Evolutionary conservation across 345 rosid species (phyloP).

Genomic region (Populus nigra): DNA sequence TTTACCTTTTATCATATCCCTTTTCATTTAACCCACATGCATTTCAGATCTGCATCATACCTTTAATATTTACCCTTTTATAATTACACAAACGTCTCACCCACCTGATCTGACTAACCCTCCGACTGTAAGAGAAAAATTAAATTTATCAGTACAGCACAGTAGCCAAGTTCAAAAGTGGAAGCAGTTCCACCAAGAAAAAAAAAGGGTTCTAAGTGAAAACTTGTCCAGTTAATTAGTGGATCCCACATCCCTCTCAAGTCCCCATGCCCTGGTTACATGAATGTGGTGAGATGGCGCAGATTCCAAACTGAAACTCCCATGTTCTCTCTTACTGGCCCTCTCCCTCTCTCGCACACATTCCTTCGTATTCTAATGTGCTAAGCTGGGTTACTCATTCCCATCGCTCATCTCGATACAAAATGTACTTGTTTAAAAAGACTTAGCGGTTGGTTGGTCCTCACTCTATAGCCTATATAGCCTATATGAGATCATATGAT

Average conservation of each 20-base stretch:
- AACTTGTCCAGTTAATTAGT: neutral
- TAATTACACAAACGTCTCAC: slow-evolving; percentile 10
- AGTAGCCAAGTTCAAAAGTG: neutral
- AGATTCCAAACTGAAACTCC: slow-evolving; percentile 27
- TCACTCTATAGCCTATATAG: neutral
- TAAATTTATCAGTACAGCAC: too few relatives aligned
- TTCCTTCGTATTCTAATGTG: slow-evolving; percentile 27
- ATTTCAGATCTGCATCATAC: slow-evolving; percentile 27
- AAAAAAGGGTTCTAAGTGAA: neutral
- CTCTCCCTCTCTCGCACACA: slow-evolving; percentile 13
- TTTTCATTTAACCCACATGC: slow-evolving; percentile 36
- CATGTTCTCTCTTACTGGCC: slow-evolving; percentile 28
- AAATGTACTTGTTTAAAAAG: neutral
- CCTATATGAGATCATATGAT: neutral
- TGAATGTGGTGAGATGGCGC: slow-evolving; percentile 26
- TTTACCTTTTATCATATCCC: neutral
- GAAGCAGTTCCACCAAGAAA: neutral
- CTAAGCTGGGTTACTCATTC: slow-evolving; percentile 15
- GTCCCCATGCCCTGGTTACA: slow-evolving; percentile 23
- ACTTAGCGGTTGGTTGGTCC: neutral
- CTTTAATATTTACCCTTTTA: slow-evolving; percentile 8
- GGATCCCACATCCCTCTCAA: neutral
- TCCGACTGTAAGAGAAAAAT: neutral
- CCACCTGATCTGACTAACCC: slow-evolving; percentile 8
- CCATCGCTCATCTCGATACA: neutral